Evolutionary conservation across 331 rosid genomes (phyloP).

Genomic region (Ulmus americana): DNA sequence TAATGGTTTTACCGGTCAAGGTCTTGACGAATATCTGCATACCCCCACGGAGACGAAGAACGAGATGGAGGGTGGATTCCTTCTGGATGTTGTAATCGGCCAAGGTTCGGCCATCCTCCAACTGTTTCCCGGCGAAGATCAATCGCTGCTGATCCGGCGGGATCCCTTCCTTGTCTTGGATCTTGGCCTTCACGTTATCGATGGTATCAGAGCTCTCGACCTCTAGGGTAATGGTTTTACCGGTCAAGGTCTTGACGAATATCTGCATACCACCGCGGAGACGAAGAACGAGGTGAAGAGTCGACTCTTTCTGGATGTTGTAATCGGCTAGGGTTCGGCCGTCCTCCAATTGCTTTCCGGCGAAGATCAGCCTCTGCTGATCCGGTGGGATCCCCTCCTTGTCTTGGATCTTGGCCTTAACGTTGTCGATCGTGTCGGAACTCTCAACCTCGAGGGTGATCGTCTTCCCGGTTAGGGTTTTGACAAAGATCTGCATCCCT

Average conservation of each 20-base stretch:
- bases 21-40: constrained; percentile 30
- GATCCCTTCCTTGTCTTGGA: constrained; percentile 19
- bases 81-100: constrained; percentile 13
- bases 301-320: too few relatives aligned
- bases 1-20: constrained; percentile 30
- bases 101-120: constrained; percentile 2
- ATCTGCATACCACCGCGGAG: constrained; percentile 12
- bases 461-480: too few relatives aligned
- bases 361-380: too few relatives aligned
- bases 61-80: constrained; percentile 12
- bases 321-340: too few relatives aligned
- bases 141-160: constrained; percentile 16
- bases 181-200: constrained; percentile 17
- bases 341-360: too few relatives aligned
- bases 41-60: neutral
- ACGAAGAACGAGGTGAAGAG: neutral
- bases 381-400: too few relatives aligned
- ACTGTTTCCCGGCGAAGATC: constrained; percentile 18
- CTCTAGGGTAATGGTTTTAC: constrained; percentile 8
- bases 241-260: constrained; percentile 16
- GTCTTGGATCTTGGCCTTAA: too few relatives aligned
- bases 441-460: too few relatives aligned
- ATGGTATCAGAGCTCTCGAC: constrained; percentile 19
- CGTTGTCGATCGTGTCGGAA: too few relatives aligned
- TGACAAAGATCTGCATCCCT: too few relatives aligned